Evolutionary conservation across 2,329 filamentous ascomycete species (phyloP).

Genomic region (Parastagonospora nodorum): DNA sequence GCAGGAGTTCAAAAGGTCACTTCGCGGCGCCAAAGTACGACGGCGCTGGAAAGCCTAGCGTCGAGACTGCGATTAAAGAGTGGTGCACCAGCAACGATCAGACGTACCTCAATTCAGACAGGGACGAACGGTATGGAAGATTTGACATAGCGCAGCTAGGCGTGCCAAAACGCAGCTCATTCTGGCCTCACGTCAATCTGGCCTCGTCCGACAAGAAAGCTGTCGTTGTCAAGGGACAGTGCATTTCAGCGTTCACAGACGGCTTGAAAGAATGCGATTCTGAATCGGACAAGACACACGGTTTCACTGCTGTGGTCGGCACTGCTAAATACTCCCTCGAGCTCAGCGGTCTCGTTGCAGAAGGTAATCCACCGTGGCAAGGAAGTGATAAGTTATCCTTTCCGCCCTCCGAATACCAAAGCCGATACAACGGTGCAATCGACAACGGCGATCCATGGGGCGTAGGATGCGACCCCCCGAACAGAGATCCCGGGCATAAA

Average conservation of each 20-base stretch:
- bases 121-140: neutral
- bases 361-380: slow-evolving; percentile 7
- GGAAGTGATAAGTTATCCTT: slow-evolving; percentile 1
- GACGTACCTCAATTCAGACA: neutral
- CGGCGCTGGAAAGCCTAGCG: slow-evolving; percentile 2
- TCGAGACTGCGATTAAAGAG: slow-evolving; percentile 1
- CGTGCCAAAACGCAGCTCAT: slow-evolving; percentile 6
- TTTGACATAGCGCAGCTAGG: slow-evolving; percentile 1
- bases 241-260: slow-evolving; percentile 1
- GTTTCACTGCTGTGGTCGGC: slow-evolving; percentile 3
- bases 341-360: slow-evolving; percentile 1
- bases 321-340: slow-evolving; percentile 7
- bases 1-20: neutral
- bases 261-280: slow-evolving; percentile 7
- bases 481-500: neutral
- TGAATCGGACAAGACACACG: slow-evolving; percentile 1
- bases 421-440: neutral
- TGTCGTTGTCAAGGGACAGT: neutral
- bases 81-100: slow-evolving; percentile 8
- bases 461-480: neutral
- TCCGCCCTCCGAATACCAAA: slow-evolving; percentile 1
- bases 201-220: neutral
- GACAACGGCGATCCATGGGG: neutral
- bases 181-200: slow-evolving; percentile 5
- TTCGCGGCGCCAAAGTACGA: slow-evolving; percentile 9